phyloP scores from a whole-genome alignment of 2,329 filamentous ascomycete genomes.

The Whalleya microplaca region DNA sequence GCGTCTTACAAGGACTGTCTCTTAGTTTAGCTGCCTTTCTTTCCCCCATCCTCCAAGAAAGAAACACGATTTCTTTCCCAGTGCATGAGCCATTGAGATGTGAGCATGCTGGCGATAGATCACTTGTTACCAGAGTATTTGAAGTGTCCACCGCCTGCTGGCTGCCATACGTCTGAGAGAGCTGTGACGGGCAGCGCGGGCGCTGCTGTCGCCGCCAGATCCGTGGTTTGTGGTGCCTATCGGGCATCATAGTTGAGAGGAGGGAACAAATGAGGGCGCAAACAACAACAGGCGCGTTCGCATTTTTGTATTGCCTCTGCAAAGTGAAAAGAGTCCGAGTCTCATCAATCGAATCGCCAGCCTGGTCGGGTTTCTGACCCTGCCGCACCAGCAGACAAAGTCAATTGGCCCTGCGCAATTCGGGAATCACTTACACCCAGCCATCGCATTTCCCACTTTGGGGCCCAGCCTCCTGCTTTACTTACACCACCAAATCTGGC shows the following conservation, averaged over 20 bases:
- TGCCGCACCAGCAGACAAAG: background rate
- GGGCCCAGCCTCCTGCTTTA: constrained; percentile 27
- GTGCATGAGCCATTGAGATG: constrained; percentile 17
- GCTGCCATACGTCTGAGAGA: background rate
- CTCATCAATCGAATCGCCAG: no score
- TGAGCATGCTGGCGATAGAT: constrained; percentile 15
- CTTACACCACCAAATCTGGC: constrained; percentile 7
- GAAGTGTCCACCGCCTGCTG: background rate
- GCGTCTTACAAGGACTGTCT: constrained; percentile 1
- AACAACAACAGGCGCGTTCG: background rate
- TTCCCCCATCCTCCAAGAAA: constrained; percentile 4
- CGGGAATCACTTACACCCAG: constrained; percentile 15
- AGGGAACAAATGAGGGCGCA: background rate
- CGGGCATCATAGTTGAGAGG: constrained; percentile 17
- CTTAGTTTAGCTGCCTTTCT: background rate
- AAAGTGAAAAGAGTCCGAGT: no score
- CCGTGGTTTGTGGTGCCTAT: constrained; percentile 15
- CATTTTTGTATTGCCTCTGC: no score
- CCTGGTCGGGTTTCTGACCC: background rate
- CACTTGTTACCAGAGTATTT: constrained; percentile 9
- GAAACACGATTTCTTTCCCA: background rate
- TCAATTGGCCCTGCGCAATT: background rate
- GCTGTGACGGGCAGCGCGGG: constrained; percentile 22
- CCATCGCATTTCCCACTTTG: constrained; percentile 26
- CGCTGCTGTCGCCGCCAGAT: constrained; percentile 24